These are phyloP conservation scores for Eleusine indica DNA, from an alignment of 176 grass and related monocot genomes.

Conservation along the genomic window DNA sequence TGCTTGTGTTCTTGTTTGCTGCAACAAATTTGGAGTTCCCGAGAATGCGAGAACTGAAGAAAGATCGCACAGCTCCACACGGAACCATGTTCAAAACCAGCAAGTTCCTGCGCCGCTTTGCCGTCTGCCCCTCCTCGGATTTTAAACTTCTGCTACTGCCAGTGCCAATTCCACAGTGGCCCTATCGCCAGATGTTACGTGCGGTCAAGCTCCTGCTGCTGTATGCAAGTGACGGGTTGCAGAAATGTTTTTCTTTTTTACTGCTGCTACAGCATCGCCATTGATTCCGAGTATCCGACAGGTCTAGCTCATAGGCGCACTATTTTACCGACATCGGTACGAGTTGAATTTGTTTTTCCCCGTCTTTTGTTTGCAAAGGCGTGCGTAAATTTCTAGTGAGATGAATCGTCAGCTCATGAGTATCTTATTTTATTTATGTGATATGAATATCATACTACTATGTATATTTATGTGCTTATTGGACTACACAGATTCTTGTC, in stretches of 20 bases:
- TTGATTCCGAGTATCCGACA: neutral
- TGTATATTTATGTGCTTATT: too few species aligned
- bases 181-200: conserved; percentile 28
- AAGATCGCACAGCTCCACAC: neutral
- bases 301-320: neutral
- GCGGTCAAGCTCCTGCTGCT: conserved; percentile 5
- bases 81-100: conserved; percentile 2
- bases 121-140: conserved; percentile 1
- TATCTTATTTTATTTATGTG: too few species aligned
- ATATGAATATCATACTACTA: too few species aligned
- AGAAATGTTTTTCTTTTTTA: neutral
- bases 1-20: neutral
- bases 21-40: neutral
- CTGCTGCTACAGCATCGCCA: neutral
- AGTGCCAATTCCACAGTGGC: conserved; percentile 20
- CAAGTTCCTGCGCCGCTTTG: conserved; percentile 25
- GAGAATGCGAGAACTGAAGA: neutral
- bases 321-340: neutral
- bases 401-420: neutral
- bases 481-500: too few species aligned
- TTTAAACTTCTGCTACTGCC: neutral
- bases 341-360: neutral
- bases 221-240: neutral
- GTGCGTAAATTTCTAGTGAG: too few species aligned
- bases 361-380: neutral